Evolutionary conservation across 2,329 filamentous ascomycete species (phyloP), one percentile per base, ranked within the genome.

Genomic region (Fusarium torreyae): DNA sequence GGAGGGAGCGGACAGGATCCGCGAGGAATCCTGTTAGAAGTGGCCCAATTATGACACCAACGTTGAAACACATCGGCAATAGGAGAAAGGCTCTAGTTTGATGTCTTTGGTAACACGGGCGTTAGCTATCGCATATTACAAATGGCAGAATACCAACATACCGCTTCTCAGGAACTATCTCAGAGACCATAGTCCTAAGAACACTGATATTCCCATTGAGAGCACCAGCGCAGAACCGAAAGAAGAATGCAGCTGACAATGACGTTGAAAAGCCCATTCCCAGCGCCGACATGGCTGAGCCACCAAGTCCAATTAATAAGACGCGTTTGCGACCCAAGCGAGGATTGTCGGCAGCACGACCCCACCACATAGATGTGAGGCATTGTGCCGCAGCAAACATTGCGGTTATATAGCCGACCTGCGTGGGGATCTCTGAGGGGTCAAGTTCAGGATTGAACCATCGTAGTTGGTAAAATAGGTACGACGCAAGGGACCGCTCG

Each of bases 381-480:
- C 95, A 95, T 77, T 97, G 94, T 0, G 92, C 91, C 0, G 90
- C 91, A 0, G 92, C 94, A 76, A 97, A 97, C 39, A 89, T 90
- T 14, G 91, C 93, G 48, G 92, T 89, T 24, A 97, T 83, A 4
- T 97, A 81, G 39, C 94, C 94, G 2, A 92, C 92, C 77, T 96
- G 93, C 20, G 86, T 85, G 0, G 94, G 88, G 69, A 97, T 94
- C 3, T 87, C 89, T 24, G 92, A 85, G 70, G 86, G 82, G 0
- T 87, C 79, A 15, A 88, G 80, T 11, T 74, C 79, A 1, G 84
- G 81, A 60, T 87, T 82, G 72, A 97, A 95, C 61, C 91, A 95
- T 71, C 89, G 89, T n/a, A 97, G 87, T 78, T 96, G 93, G 79
- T 95, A 97, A 80, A 93, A 97, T 84, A 97, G 89, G 79, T 97